A percentile compares a stretch with the other conserved stretches of the same genome.
Evolutionary conservation across 2,329 filamentous ascomycete species (phyloP).

Genomic region (Chrysoporthe cubensis): DNA sequence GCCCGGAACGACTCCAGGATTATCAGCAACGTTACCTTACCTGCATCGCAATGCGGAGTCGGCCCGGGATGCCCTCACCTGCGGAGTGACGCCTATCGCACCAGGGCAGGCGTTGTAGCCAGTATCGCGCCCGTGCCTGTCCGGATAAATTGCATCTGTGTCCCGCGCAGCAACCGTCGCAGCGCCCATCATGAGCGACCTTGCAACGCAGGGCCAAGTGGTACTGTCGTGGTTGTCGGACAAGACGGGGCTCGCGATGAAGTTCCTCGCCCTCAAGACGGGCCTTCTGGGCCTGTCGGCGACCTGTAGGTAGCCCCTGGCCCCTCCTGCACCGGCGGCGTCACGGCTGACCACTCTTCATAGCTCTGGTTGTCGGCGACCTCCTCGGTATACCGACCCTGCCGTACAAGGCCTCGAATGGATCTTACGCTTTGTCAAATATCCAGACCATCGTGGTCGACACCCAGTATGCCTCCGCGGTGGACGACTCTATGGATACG

Average conservation of each 20-base stretch:
- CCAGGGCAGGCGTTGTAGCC: not conserved
- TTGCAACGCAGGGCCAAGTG: slow-evolving; percentile 6
- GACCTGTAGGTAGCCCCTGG: slow-evolving; percentile 10
- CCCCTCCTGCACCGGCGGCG: no score
- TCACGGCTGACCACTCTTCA: not conserved
- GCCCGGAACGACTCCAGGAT: slow-evolving; percentile 13
- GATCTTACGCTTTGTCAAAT: slow-evolving; percentile 13
- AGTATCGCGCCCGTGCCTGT: not conserved
- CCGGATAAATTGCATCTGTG: slow-evolving; percentile 20
- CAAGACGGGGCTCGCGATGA: slow-evolving; percentile 18
- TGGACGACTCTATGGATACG: slow-evolving; percentile 51
- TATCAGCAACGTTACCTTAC: slow-evolving; percentile 27
- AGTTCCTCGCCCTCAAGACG: not conserved
- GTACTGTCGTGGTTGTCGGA: slow-evolving; percentile 14
- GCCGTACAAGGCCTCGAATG: slow-evolving; percentile 13
- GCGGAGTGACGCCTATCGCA: slow-evolving; percentile 15
- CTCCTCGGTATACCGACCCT: slow-evolving; percentile 26
- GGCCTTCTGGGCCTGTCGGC: slow-evolving; percentile 20
- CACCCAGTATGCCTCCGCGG: slow-evolving; percentile 41
- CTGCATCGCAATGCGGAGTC: slow-evolving; percentile 16
- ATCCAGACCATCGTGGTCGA: slow-evolving; percentile 49
- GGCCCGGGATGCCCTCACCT: slow-evolving; percentile 10
- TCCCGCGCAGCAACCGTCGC: not conserved
- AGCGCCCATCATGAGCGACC: not conserved
- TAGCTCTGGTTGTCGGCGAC: slow-evolving; percentile 21